Evolutionary conservation across 2,329 filamentous ascomycete species (phyloP), one percentile per base, ranked within the genome.

Genomic region (Fusarium oligoseptatum): DNA sequence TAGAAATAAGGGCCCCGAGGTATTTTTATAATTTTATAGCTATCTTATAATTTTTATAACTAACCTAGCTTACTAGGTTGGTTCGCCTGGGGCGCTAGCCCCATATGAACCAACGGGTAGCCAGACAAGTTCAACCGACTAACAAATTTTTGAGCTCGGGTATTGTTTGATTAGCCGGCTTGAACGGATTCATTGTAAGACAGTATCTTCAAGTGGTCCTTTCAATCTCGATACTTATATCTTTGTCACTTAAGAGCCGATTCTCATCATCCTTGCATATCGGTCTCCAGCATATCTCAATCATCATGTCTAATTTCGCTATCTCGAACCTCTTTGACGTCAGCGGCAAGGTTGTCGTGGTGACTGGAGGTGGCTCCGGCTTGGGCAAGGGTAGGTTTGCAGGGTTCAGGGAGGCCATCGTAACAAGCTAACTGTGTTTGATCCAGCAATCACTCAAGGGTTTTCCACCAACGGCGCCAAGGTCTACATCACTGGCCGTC

Each of bases 1-100:
- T 3, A 7, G 6, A 27, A 27, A 27, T 27, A 6, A 27, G 5
- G 24, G 6, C 6, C 5, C 6, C 2, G 7, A 1, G 1, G 4
- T 27, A 27, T 27, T 1, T 27, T 7, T 7, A 27, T 7, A 27
- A 27, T 27, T 27, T 27, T 27, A 27, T 27, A 7, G 24, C 24
- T 27, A 27, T 27, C 1, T 27, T 7, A 27, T 7, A 27, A 27
- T 27, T 27, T 27, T 27, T 27, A 27, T 27, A 3, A 3, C 24
- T 7, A 27, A 27, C 24, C 24, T 27, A 27, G 24, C 24, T 27
- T 27, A 3, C 24, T 27, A 27, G 24, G 24, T 27, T 27, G 6
- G 24, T 3, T 27, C 6, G 24, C 24, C 24, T 27, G 24, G 24
- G 24, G 4, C 24, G 3, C 24, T 27, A 27, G 24, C 4, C 24